phyloP scores from a whole-genome alignment of 768 basidiomycete genomes.

The Panellus pusillus region DNA sequence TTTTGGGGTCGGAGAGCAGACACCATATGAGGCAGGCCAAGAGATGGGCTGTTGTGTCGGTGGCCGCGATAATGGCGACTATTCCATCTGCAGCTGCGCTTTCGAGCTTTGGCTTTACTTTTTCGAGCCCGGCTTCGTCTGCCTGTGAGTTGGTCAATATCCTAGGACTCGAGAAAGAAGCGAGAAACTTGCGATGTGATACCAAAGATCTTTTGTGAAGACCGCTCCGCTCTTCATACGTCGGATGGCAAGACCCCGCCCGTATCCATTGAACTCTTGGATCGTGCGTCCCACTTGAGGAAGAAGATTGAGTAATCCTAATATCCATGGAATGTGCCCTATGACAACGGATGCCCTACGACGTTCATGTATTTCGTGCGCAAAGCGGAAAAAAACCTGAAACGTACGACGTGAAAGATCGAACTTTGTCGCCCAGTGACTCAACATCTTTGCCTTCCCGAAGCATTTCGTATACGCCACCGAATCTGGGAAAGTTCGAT shows the following conservation, averaged over 20 bases:
- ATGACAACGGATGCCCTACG: conserved; percentile 32
- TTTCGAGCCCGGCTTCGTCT: conserved; percentile 40
- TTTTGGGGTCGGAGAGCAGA: conserved; percentile 32
- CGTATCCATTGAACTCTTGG: conserved; percentile 8
- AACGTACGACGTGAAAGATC: conserved; percentile 42
- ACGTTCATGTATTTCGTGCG: neutral
- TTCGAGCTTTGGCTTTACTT: conserved; percentile 30
- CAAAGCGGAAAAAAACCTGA: neutral
- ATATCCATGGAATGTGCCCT: conserved; percentile 32
- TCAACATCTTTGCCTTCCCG: conserved; percentile 42
- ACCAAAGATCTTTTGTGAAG: conserved; percentile 43
- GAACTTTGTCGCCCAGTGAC: conserved; percentile 42
- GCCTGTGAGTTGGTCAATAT: conserved; percentile 25
- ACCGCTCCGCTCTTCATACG: conserved; percentile 23
- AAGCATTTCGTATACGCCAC: conserved; percentile 32
- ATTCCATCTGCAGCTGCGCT: conserved; percentile 39
- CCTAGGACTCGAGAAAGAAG: too few relatives aligned
- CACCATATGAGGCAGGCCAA: conserved; percentile 35
- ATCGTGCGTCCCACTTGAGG: conserved; percentile 3
- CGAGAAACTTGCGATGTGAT: conserved; percentile 34
- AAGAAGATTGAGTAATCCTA: neutral
- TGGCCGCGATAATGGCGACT: conserved; percentile 39
- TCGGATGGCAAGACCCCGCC: neutral
- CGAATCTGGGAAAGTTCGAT: conserved; percentile 11
- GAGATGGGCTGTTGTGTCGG: conserved; percentile 40